These are phyloP conservation scores for Candida coquimbonensis DNA, from an alignment of 805 yeast genomes.

Conservation along the genomic window DNA sequence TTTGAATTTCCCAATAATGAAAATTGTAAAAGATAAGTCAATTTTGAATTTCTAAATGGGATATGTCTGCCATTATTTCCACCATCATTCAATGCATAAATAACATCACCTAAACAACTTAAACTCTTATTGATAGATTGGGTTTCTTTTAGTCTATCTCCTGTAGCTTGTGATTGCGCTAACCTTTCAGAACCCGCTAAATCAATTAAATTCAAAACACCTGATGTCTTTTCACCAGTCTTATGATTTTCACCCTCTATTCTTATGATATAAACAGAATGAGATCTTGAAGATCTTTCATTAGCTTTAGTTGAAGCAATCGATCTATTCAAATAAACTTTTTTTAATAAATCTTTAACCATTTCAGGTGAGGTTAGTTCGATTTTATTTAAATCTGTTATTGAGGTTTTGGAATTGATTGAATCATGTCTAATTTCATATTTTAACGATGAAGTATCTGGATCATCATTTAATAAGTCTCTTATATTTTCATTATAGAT, in stretches of 20 bases:
- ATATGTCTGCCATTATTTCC: conserved; percentile 42
- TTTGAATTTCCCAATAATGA: conserved; percentile 83
- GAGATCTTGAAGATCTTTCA: conserved; percentile 86
- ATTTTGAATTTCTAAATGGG: conserved; percentile 91
- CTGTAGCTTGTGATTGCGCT: conserved; percentile 65
- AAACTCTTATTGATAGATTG: conserved; percentile 84
- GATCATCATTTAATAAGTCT: conserved; percentile 46
- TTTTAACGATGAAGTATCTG: conserved; percentile 24
- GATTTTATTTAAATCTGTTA: conserved; percentile 52
- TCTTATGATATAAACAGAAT: conserved; percentile 65
- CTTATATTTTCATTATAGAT: conserved; percentile 78
- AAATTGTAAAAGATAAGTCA: conserved; percentile 78
- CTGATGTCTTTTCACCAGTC: conserved; percentile 43
- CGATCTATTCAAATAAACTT: conserved; percentile 56
- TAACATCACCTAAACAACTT: conserved; percentile 87
- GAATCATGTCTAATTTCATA: conserved; percentile 72
- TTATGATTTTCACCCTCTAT: conserved; percentile 46
- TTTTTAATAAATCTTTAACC: conserved; percentile 43
- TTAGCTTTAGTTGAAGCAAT: conserved; percentile 81
- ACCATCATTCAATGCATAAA: conserved; percentile 56
- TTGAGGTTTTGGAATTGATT: conserved; percentile 41
- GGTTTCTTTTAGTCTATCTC: conserved; percentile 79
- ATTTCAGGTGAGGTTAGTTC: conserved; percentile 39
- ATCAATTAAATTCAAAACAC: conserved; percentile 76
- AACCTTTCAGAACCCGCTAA: conserved; percentile 93